A percentile compares a stretch with the other conserved stretches of the same genome.
Evolutionary conservation across 2,329 filamentous ascomycete genomes (phyloP).

Genomic region (Sporothrix phasma): DNA sequence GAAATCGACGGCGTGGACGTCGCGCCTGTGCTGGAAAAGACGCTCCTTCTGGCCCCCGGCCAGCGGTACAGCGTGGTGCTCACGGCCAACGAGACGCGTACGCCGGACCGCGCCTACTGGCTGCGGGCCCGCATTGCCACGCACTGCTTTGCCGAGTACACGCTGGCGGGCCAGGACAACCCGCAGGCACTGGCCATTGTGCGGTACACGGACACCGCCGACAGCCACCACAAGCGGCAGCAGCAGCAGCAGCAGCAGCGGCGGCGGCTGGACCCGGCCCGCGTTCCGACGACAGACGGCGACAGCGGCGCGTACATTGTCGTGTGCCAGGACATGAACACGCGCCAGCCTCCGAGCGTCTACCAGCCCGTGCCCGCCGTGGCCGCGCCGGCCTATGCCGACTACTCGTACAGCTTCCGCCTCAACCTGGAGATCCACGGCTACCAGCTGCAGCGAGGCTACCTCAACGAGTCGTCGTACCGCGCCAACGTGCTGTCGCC

Average conservation of each 20-base stretch:
- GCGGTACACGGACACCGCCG: constrained; percentile 29
- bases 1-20: constrained; percentile 63
- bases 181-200: constrained; percentile 41
- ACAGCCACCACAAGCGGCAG: background rate
- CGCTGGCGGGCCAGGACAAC: constrained; percentile 32
- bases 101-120: constrained; percentile 47
- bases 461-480: constrained; percentile 48
- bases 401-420: constrained; percentile 44
- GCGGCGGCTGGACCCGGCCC: background rate
- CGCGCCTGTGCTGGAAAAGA: constrained; percentile 46
- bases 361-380: constrained; percentile 36
- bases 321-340: constrained; percentile 42
- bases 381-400: constrained; percentile 36
- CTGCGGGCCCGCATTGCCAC: constrained; percentile 53
- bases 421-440: constrained; percentile 50
- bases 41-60: constrained; percentile 57
- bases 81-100: constrained; percentile 44
- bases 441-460: constrained; percentile 48
- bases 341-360: constrained; percentile 22
- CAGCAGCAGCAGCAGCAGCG: background rate
- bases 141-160: constrained; percentile 47
- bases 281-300: constrained; percentile 27
- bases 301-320: constrained; percentile 28
- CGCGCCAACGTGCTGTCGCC: constrained; percentile 38
- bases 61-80: constrained; percentile 62